phyloP scores from a whole-genome alignment of 2,329 filamentous ascomycete species.

The Penicillium sp. region DNA sequence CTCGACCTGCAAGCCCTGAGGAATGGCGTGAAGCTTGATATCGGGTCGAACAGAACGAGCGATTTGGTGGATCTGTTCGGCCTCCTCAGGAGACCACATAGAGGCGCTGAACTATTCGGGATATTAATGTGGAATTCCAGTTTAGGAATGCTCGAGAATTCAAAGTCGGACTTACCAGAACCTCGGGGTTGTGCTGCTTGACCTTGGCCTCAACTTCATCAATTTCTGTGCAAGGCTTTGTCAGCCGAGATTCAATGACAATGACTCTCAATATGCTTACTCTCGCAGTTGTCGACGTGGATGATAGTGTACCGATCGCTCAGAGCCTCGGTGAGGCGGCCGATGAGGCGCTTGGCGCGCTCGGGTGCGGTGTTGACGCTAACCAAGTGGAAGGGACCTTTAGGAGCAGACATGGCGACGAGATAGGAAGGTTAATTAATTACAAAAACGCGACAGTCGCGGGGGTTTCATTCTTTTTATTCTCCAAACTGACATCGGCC shows the following conservation, averaged over 20 bases:
- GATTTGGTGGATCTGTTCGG: slow-evolving; percentile 39
- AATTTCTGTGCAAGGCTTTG: slow-evolving; percentile 37
- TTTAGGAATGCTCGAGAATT: slow-evolving; percentile 10
- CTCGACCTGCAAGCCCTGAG: slow-evolving; percentile 45
- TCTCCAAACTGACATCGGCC: slow-evolving; percentile 9
- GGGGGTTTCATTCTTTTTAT: slow-evolving; percentile 22
- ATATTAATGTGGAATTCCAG: slow-evolving; percentile 7
- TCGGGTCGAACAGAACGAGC: slow-evolving; percentile 39
- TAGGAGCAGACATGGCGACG: slow-evolving; percentile 38
- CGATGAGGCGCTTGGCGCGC: slow-evolving; percentile 62
- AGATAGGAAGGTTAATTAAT: neutral
- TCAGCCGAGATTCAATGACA: neutral
- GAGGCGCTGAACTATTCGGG: slow-evolving; percentile 59
- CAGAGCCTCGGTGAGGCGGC: slow-evolving; percentile 60
- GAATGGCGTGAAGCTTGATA: slow-evolving; percentile 47
- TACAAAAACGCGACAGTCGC: slow-evolving; percentile 17
- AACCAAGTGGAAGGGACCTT: slow-evolving; percentile 62
- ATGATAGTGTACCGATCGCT: slow-evolving; percentile 64
- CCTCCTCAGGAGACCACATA: slow-evolving; percentile 53
- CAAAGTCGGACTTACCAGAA: slow-evolving; percentile 48
- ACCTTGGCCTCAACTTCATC: slow-evolving; percentile 58
- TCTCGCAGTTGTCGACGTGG: slow-evolving; percentile 62
- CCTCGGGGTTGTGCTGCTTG: slow-evolving; percentile 52
- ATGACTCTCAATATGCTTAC: slow-evolving; percentile 41
- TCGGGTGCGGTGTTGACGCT: slow-evolving; percentile 69